Evolutionary conservation across 1,284 basidiomycete genomes (phyloP), one percentile per base, ranked within the genome.

Genomic region (Puccinia horiana): DNA sequence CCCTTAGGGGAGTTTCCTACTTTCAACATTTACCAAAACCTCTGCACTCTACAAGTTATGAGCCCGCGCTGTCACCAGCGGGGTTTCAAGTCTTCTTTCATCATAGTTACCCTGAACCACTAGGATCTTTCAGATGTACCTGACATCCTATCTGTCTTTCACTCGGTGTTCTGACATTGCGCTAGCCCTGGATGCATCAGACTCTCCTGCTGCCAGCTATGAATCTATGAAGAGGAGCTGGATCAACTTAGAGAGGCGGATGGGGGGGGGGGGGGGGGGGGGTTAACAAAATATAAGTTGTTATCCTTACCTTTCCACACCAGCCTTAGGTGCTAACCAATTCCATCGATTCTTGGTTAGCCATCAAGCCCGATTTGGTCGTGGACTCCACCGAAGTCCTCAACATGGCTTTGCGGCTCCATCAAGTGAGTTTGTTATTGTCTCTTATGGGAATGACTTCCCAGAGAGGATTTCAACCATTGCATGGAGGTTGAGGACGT

Each of bases 221-320:
- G 63, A 67, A 12, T 42, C 63, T 67, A 14, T 67, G 63, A 67
- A 67, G 63, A 67, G 20, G 32, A 37, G 40, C 63, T 29, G 20
- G 32, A 9, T 67, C 5, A 20, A 67, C 35, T 42, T 67, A 35
- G 63, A 67, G 63, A 20, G n/a, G n/a, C n/a, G n/a, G n/a, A n/a
- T n/a, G n/a, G n/a, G n/a, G n/a, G n/a, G n/a, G n/a, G n/a, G n/a
- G n/a, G n/a, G n/a, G n/a, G n/a, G n/a, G n/a, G n/a, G n/a, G n/a
- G n/a, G n/a, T n/a, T n/a, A 37, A 40, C 40, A 42, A n/a, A 20
- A 42, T 32, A 67, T 40, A 67, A 67, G 29, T 42, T 67, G 40
- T 9, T 67, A 20, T 29, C 26, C 61, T 26, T 63, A 18, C 16
- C 35, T 29, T 63, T 63, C 20, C 61, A 63, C 35, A 11, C 61